Evolutionary conservation across 2,329 filamentous ascomycete species (phyloP).

Genomic region (Penicillium sp.): DNA sequence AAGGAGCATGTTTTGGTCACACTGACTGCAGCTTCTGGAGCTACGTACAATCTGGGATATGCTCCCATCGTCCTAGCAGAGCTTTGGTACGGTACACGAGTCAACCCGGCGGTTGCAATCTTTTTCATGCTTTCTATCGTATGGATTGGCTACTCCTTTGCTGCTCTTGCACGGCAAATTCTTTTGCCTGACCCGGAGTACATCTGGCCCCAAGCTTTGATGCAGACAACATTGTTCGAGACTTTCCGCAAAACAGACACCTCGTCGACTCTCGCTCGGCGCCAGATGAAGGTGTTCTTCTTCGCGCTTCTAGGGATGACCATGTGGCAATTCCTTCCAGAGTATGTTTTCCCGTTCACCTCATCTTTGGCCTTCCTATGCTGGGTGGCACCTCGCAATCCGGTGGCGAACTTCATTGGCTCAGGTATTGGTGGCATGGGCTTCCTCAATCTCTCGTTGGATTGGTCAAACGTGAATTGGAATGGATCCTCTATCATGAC

Average conservation of each 20-base stretch:
- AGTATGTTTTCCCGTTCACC: slow-evolving; percentile 59
- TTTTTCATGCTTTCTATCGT: slow-evolving; percentile 62
- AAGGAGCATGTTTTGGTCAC: slow-evolving; percentile 60
- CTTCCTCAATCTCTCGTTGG: slow-evolving; percentile 57
- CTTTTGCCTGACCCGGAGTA: slow-evolving; percentile 59
- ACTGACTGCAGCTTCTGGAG: slow-evolving; percentile 53
- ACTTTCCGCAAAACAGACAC: slow-evolving; percentile 49
- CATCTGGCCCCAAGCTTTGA: slow-evolving; percentile 52
- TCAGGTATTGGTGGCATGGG: slow-evolving; percentile 62
- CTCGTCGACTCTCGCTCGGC: slow-evolving; percentile 49
- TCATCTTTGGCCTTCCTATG: slow-evolving; percentile 61
- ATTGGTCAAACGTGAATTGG: slow-evolving; percentile 61
- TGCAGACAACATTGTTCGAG: slow-evolving; percentile 60
- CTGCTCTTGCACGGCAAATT: slow-evolving; percentile 56
- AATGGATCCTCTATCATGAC: slow-evolving; percentile 51
- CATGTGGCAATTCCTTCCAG: slow-evolving; percentile 61
- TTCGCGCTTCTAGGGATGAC: slow-evolving; percentile 51
- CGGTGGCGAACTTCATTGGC: slow-evolving; percentile 59
- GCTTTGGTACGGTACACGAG: slow-evolving; percentile 54
- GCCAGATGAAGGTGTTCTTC: slow-evolving; percentile 59
- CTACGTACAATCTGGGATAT: slow-evolving; percentile 53
- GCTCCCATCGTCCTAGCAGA: slow-evolving; percentile 55
- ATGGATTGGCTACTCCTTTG: slow-evolving; percentile 59
- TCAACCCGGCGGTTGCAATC: slow-evolving; percentile 54
- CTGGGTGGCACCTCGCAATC: slow-evolving; percentile 60